Evolutionary conservation across 306 rosid genomes (phyloP), one percentile per base, ranked within the genome.

Genomic region (Cucurbita moschata): DNA sequence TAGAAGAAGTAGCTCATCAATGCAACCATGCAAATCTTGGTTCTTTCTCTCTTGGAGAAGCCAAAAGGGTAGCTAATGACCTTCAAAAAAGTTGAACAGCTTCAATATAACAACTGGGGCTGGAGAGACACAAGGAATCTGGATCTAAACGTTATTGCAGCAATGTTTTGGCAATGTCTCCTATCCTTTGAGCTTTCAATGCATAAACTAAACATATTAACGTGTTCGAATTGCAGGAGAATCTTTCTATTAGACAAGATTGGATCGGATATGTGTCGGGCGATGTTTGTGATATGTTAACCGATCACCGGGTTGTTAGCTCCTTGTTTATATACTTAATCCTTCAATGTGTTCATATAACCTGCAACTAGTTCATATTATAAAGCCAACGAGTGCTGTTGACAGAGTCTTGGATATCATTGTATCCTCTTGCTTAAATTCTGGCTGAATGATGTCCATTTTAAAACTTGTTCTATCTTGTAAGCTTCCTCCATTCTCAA

Each of bases 141-240:
- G 77, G 86, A 79, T 78, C 73, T 71, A 59, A 46, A 56, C 77
- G 44, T 73, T 19, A 10, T 75, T 49, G 35, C 65, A 62, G 77
- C 53, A 35, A 71, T 78, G 82, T 71, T 58, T 58, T 39, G 74
- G 82, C 76, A 50, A 49, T 79, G 83, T 72, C 77, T 76, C 85
- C 65, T 77, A 50, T 55, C 81, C 76, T 76, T 16, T 76, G 43
- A 55, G 55, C 19, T 39, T 51, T 58, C 81, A 74, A 56, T 79
- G 61, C 74, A 75, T 61, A 23, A 53, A 56, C 58, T 21, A 47
- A 46, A 19, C 23, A 7, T 23, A 47, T 51, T 69, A 51, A 49
- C 49, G 18, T 19, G 18, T 38, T 16, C 23, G 4, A 51, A 5
- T 46, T 69, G 57, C 57, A 69, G 68, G 68, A 62, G 47, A 30